Base-by-base conservation (phyloP, 2,329 filamentous ascomycete species). In the Ophiostoma perfectum region DNA sequence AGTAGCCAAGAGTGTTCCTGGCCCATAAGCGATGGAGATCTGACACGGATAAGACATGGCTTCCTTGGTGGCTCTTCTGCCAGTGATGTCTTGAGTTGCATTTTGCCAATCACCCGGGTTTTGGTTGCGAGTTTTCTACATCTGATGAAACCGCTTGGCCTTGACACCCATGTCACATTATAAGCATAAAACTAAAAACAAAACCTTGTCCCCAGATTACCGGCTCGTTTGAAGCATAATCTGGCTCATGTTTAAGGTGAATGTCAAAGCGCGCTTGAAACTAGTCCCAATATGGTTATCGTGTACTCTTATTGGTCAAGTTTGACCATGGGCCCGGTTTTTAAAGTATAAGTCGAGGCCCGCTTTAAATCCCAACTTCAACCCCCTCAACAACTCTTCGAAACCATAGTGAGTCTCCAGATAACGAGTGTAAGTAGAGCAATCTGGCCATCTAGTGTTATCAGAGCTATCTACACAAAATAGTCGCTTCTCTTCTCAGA, bases 21-120 rank as follows among this genome's bases (percentile, higher is more conserved):
- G 49, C 6, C 49, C 49, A 27, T 55, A 4, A 55, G 49, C 49
- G 14, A 55, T 55, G 49, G 7, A 55, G 49, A 55, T 55, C 49
- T 55, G 11, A 55, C 49, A 55, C 49, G 18, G 8, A 55, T 55
- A 55, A 55, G 49, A 55, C 49, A 55, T 55, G 18, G 18, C 49
- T 55, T n/a, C 18, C 49, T 55, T 55, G 49, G 49, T 11, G 4
- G 49, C n/a, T 55, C 49, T n/a, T 18, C 6, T 9, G 5, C 47
- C 11, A 55, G 11, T 55, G 49, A 8, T 55, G 49, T 3, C n/a
- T 12, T 55, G 49, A 4, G 49, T 55, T n/a, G 49, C 27, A 55
- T 55, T 7, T 52, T 27, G 18, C 49, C 49, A 55, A 12, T 55
- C n/a, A n/a, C 16, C n/a, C 49, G 27, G 49, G 6, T 55, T 55